Percentiles rank a stretch among this genome's conserved stretches.
phyloP scores from a whole-genome alignment of 371 early-diverging fungal species.

The Mucor irregularis region DNA sequence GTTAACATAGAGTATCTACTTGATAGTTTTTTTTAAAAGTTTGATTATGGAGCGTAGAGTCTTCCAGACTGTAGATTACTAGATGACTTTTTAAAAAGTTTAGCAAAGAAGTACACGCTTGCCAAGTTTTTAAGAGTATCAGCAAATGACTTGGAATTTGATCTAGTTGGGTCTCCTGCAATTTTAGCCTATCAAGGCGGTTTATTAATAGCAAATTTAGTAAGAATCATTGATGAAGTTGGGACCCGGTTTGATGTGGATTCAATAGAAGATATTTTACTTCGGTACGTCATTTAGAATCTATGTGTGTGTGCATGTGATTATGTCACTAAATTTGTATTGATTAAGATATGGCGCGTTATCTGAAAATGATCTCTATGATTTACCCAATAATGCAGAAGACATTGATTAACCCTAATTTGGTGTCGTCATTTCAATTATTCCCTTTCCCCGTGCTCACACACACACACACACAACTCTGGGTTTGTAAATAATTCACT shows the following conservation, averaged over 20 bases:
- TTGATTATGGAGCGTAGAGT: slow-evolving; percentile 18
- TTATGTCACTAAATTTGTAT: slow-evolving; percentile 9
- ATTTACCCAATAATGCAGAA: slow-evolving; percentile 14
- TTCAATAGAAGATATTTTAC: slow-evolving; percentile 38
- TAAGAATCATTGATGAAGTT: slow-evolving; percentile 48
- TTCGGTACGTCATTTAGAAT: slow-evolving; percentile 35
- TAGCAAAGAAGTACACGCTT: slow-evolving; percentile 47
- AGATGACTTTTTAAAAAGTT: slow-evolving; percentile 31
- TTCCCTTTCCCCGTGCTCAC: too few species aligned
- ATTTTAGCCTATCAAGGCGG: slow-evolving; percentile 53
- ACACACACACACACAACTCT: too few species aligned
- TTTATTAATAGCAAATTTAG: slow-evolving; percentile 49
- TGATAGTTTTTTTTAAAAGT: too few species aligned
- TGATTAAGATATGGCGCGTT: slow-evolving; percentile 33
- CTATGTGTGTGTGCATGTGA: too few species aligned
- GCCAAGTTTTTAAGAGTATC: slow-evolving; percentile 54
- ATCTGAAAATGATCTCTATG: slow-evolving; percentile 40
- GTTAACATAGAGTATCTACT: too few species aligned
- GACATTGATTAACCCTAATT: too few species aligned
- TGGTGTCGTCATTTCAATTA: slow-evolving; percentile 3
- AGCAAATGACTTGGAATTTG: slow-evolving; percentile 52
- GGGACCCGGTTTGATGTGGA: slow-evolving; percentile 38
- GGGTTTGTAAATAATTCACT: too few species aligned
- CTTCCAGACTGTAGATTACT: slow-evolving; percentile 39
- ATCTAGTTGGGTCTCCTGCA: slow-evolving; percentile 56